phyloP scores from a whole-genome alignment of 2,329 filamentous ascomycete genomes.

The Aureobasidium leucospermi region DNA sequence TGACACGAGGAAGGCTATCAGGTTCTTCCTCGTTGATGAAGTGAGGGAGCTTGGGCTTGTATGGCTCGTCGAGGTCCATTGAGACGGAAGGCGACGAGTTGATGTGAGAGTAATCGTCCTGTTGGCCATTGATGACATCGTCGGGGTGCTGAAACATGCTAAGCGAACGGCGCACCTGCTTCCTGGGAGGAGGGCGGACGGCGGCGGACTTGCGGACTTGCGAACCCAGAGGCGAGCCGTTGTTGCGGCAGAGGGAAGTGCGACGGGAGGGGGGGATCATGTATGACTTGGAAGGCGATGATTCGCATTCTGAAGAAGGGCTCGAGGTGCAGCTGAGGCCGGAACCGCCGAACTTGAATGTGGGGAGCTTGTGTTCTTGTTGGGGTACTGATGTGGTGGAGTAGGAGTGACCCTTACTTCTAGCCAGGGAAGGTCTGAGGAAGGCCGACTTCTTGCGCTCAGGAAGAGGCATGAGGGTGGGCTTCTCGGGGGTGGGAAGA shows the following conservation, averaged over 20 bases:
- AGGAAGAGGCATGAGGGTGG: conserved; percentile 3
- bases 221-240: conserved; percentile 65
- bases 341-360: conserved; percentile 14
- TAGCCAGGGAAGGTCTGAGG: conserved; percentile 60
- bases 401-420: conserved; percentile 58
- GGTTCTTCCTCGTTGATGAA: conserved; percentile 72
- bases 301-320: conserved; percentile 63
- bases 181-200: conserved; percentile 64
- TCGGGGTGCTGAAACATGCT: conserved; percentile 96
- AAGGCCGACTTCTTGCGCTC: conserved; percentile 13
- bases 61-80: conserved; percentile 73
- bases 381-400: conserved; percentile 59
- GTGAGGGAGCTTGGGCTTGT: conserved; percentile 71
- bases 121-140: conserved; percentile 77
- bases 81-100: conserved; percentile 52
- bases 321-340: conserved; percentile 42
- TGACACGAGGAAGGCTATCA: conserved; percentile 83
- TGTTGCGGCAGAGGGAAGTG: conserved; percentile 58
- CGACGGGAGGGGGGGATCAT: conserved; percentile 56
- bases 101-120: conserved; percentile 49
- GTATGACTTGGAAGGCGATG: conserved; percentile 53
- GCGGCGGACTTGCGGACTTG: conserved; percentile 60
- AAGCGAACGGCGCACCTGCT: conserved; percentile 82
- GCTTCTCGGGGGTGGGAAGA: neutral
- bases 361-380: conserved; percentile 15